A percentile compares a stretch with the other conserved stretches of the same genome.
Conservation (phyloP, 345 rosid genomes). For the Brassica carinata region DNA sequence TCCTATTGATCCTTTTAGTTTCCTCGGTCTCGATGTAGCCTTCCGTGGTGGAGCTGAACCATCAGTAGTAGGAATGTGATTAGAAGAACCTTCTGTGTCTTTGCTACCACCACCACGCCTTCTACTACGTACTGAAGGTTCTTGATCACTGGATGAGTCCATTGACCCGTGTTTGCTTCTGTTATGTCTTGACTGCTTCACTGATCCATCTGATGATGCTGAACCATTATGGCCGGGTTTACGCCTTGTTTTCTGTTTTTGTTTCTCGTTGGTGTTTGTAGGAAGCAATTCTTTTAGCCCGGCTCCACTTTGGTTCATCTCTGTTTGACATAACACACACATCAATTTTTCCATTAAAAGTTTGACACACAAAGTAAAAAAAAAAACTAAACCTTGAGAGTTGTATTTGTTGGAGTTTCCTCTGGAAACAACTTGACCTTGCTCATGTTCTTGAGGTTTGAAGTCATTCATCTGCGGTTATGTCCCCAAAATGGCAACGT, state of each 20-base stretch:
- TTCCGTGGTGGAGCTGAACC: constrained; percentile 40
- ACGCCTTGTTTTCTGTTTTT: constrained; percentile 33
- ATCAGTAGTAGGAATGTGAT: constrained; percentile 12
- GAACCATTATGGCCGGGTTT: constrained; percentile 27
- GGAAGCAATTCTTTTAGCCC: constrained; percentile 36
- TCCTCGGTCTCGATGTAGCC: constrained; percentile 36
- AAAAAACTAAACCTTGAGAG: constrained; percentile 28
- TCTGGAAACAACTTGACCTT: constrained; percentile 38
- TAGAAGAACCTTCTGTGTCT: constrained; percentile 21
- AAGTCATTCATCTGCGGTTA: constrained; percentile 40
- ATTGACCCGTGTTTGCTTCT: constrained; percentile 34
- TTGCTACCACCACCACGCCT: constrained; percentile 23
- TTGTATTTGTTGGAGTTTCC: constrained; percentile 39
- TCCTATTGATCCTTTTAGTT: constrained; percentile 37
- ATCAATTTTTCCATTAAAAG: neutral
- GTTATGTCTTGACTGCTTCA: constrained; percentile 36
- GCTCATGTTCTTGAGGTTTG: constrained; percentile 38
- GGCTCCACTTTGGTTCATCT: constrained; percentile 15
- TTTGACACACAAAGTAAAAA: neutral
- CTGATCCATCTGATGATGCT: constrained; percentile 26
- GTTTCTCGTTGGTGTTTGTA: constrained; percentile 29
- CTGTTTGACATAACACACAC: constrained; percentile 14
- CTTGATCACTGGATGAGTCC: constrained; percentile 33
- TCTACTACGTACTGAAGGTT: constrained; percentile 36
- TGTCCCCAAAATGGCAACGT: neutral